Conservation (phyloP, 1,284 basidiomycete species). For the Peniophora sp. region DNA sequence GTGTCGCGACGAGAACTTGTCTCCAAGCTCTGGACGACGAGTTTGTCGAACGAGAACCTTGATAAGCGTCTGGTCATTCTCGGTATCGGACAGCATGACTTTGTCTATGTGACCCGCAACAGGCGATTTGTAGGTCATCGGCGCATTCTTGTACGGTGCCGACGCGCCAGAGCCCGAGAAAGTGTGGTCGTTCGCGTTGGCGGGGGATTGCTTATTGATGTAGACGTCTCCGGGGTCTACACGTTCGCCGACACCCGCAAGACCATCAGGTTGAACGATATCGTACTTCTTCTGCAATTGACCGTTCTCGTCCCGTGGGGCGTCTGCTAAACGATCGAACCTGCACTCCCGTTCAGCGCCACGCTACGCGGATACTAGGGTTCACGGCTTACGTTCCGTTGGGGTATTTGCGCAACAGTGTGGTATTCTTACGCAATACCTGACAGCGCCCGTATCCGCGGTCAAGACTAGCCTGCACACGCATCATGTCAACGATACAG, state of each 20-base stretch:
- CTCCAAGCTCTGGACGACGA: constrained; percentile 90
- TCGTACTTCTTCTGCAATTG: constrained; percentile 79
- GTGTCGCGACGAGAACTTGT: constrained; percentile 98
- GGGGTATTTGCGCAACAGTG: constrained; percentile 91
- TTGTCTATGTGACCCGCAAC: constrained; percentile 96
- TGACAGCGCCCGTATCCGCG: constrained; percentile 97
- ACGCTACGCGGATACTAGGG: constrained; percentile 4
- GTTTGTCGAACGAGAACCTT: constrained; percentile 99
- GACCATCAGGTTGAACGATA: constrained; percentile 86
- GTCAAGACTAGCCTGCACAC: constrained; percentile 78
- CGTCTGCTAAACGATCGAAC: constrained; percentile 91
- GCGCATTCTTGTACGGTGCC: constrained; percentile 83
- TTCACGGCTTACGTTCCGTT: constrained; percentile 83
- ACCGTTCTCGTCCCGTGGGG: constrained; percentile 80
- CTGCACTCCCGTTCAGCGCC: constrained; percentile 27
- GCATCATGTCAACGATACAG: not conserved
- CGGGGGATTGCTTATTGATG: constrained; percentile 94
- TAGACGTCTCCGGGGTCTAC: constrained; percentile 93
- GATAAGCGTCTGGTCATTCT: constrained; percentile 94
- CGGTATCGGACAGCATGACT: constrained; percentile 93
- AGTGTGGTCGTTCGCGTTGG: constrained; percentile 81
- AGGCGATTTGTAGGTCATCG: constrained; percentile 88
- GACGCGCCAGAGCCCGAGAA: constrained; percentile 74
- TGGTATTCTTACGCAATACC: constrained; percentile 92
- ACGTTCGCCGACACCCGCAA: constrained; percentile 91